A percentile compares a stretch with the other conserved stretches of the same genome.
Evolutionary conservation across 768 basidiomycete genomes (phyloP).

Genomic region (Tylopilus felleus): DNA sequence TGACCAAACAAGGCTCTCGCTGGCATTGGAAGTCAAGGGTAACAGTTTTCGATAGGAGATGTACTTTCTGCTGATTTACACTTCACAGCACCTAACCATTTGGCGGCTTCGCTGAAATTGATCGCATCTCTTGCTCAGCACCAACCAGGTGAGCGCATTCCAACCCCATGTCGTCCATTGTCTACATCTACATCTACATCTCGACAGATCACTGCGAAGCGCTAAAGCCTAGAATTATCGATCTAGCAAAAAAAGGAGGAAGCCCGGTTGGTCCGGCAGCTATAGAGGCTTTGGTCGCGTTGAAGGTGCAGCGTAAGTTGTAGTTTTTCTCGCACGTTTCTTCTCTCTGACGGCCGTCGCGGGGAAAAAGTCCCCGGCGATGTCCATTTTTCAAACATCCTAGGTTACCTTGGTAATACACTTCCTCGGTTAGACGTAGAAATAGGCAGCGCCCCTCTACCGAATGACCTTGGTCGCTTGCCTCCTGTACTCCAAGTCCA

Average conservation of each 20-base stretch:
- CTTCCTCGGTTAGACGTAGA: slow-evolving; percentile 8
- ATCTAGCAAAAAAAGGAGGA: background rate
- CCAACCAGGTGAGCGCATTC: background rate
- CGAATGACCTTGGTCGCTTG: background rate
- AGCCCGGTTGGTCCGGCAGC: slow-evolving; percentile 1
- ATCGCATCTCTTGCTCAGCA: background rate
- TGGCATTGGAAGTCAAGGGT: slow-evolving; percentile 5
- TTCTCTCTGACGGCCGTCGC: background rate
- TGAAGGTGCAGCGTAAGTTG: background rate
- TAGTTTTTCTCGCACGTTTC: background rate
- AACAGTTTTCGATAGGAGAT: background rate
- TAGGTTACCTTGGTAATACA: background rate
- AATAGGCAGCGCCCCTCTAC: background rate
- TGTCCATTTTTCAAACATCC: background rate
- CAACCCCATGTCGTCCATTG: too few relatives aligned
- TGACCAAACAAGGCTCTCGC: background rate
- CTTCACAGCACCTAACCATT: background rate
- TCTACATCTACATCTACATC: too few relatives aligned
- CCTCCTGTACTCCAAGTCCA: background rate
- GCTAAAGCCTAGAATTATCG: background rate
- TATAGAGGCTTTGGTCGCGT: slow-evolving; percentile 2
- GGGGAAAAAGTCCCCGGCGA: background rate
- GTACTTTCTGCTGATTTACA: background rate
- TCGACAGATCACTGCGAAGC: background rate
- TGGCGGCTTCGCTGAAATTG: slow-evolving; percentile 2